Conservation (phyloP, 345 rosid genomes). For the Eucalyptus caleyi region DNA sequence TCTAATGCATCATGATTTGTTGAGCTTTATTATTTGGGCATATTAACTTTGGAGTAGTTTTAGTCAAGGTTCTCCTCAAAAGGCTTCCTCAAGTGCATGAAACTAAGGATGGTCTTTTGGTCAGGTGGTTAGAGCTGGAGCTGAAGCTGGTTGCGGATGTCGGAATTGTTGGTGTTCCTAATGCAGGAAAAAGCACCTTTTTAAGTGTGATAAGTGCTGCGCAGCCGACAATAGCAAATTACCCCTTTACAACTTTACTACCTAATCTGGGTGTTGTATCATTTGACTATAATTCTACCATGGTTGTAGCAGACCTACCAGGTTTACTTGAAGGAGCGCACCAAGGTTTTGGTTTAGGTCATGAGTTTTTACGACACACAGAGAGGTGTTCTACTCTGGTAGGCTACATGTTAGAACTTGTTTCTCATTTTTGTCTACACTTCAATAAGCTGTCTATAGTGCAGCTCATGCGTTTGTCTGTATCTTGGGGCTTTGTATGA, state of each 20-base stretch:
- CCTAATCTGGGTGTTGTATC: slow-evolving; percentile 97
- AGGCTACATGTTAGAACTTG: neutral
- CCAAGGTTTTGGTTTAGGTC: slow-evolving; percentile 89
- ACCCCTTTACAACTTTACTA: slow-evolving; percentile 87
- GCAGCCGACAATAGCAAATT: slow-evolving; percentile 77
- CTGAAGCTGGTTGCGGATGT: slow-evolving; percentile 85
- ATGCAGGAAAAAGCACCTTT: slow-evolving; percentile 93
- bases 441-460: neutral
- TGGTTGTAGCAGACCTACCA: slow-evolving; percentile 96
- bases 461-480: neutral
- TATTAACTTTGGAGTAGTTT: neutral
- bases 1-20: neutral
- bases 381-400: slow-evolving; percentile 97
- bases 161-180: slow-evolving; percentile 90
- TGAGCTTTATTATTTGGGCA: neutral
- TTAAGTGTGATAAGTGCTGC: slow-evolving; percentile 89
- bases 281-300: slow-evolving; percentile 74
- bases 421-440: neutral
- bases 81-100: neutral
- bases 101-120: slow-evolving; percentile 4
- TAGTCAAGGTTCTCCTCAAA: neutral
- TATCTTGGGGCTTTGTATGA: neutral
- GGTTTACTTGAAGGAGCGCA: slow-evolving; percentile 98
- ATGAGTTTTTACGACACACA: slow-evolving; percentile 79
- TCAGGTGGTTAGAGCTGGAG: slow-evolving; percentile 97